Evolutionary conservation across 345 rosid species (phyloP).

Genomic region (Eucalyptus curtisii): DNA sequence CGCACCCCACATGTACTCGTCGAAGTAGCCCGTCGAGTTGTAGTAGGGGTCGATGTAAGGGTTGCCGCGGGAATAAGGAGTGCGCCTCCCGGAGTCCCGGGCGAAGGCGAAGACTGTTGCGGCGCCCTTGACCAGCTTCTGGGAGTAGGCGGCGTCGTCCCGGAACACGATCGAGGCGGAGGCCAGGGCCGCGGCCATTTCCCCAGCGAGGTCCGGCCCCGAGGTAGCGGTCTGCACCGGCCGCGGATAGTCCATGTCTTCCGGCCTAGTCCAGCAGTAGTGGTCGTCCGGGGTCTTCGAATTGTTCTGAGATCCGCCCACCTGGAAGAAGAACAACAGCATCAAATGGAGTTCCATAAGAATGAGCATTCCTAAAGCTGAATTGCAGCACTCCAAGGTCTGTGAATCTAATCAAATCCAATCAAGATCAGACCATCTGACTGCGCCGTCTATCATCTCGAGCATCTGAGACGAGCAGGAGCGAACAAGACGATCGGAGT

Average conservation of each 20-base stretch:
- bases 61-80: conserved; percentile 28
- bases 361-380: background rate
- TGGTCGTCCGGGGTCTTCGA: conserved; percentile 60
- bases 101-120: conserved; percentile 44
- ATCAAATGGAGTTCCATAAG: background rate
- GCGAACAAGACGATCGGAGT: background rate
- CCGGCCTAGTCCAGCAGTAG: conserved; percentile 73
- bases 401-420: background rate
- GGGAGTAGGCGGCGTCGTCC: conserved; percentile 35
- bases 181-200: conserved; percentile 67
- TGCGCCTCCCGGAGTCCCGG: conserved; percentile 32
- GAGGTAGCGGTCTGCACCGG: conserved; percentile 17
- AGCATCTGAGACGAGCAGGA: background rate
- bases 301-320: conserved; percentile 50
- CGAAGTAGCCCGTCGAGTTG: conserved; percentile 65
- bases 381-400: background rate
- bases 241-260: conserved; percentile 67
- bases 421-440: background rate
- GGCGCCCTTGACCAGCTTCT: conserved; percentile 50
- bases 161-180: conserved; percentile 76
- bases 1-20: conserved; percentile 83
- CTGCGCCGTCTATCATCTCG: background rate
- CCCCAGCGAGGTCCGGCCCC: conserved; percentile 64
- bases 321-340: conserved; percentile 8
- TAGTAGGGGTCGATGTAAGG: conserved; percentile 31